Conservation (phyloP, 345 rosid genomes). For the Euphorbia tirucalli region DNA sequence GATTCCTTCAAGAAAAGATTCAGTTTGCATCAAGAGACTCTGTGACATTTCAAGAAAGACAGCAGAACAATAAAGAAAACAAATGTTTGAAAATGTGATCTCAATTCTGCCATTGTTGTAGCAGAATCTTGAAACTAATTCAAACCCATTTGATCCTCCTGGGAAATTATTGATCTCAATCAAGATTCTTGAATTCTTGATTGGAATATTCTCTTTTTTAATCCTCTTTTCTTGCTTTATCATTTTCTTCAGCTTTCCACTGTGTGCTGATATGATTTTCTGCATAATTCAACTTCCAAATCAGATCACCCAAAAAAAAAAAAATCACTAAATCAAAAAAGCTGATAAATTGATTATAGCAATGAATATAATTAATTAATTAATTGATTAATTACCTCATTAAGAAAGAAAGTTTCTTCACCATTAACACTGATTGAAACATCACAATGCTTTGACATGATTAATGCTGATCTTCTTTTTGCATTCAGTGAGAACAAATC, state of each 20-base stretch:
- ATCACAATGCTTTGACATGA: conserved; percentile 49
- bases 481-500: conserved; percentile 1
- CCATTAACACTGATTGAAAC: conserved; percentile 47
- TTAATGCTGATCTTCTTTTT: neutral
- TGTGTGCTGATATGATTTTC: conserved; percentile 50
- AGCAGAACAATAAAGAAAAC: conserved; percentile 56
- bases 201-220: conserved; percentile 26
- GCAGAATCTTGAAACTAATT: conserved; percentile 63
- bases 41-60: conserved; percentile 65
- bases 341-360: neutral
- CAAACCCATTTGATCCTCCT: conserved; percentile 67
- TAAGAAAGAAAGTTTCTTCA: conserved; percentile 49
- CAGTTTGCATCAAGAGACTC: conserved; percentile 58
- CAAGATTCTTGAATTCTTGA: conserved; percentile 26
- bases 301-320: too few species aligned
- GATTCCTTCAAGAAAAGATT: conserved; percentile 53
- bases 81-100: conserved; percentile 52
- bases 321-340: neutral
- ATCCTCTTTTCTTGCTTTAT: conserved; percentile 43
- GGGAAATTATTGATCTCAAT: conserved; percentile 53
- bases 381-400: conserved; percentile 38
- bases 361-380: too few species aligned
- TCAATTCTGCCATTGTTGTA: conserved; percentile 51
- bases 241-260: conserved; percentile 54
- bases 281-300: too few species aligned